Evolutionary conservation across 2,329 filamentous ascomycete species (phyloP).

Genomic region (Alternaria ventricosa): DNA sequence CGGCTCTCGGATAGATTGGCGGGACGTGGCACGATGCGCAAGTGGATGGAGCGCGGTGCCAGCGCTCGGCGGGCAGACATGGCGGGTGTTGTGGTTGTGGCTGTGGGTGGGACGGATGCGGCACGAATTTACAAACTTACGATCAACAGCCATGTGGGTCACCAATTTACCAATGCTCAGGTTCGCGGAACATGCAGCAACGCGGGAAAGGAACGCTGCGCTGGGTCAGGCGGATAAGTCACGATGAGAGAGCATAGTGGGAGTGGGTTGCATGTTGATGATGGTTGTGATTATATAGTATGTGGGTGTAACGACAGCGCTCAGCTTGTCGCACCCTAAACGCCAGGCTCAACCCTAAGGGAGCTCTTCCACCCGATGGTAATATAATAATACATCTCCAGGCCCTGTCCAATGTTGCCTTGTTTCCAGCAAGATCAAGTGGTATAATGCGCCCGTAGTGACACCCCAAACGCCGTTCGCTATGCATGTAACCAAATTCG

Average conservation of each 20-base stretch:
- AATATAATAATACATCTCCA: conserved; percentile 3
- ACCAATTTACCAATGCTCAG: conserved; percentile 25
- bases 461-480: conserved; percentile 38
- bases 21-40: conserved; percentile 56
- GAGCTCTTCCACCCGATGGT: conserved; percentile 23
- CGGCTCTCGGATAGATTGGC: conserved; percentile 57
- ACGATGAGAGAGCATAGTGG: background rate
- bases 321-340: conserved; percentile 21
- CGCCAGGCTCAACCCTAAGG: conserved; percentile 46
- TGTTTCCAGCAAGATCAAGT: conserved; percentile 20
- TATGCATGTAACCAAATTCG: conserved; percentile 30
- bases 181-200: conserved; percentile 22
- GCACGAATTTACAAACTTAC: background rate
- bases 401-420: background rate
- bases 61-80: conserved; percentile 43
- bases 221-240: conserved; percentile 14
- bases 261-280: conserved; percentile 3
- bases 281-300: conserved; percentile 22
- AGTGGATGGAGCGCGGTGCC: conserved; percentile 53
- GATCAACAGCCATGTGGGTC: conserved; percentile 27
- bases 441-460: conserved; percentile 34
- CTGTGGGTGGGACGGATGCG: conserved; percentile 6
- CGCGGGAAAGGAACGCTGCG: conserved; percentile 21
- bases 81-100: conserved; percentile 5
- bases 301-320: conserved; percentile 14